Percentiles rank a stretch among this genome's conserved stretches.
Conservation (phyloP, 768 basidiomycete species). For the Collybia sordida region DNA sequence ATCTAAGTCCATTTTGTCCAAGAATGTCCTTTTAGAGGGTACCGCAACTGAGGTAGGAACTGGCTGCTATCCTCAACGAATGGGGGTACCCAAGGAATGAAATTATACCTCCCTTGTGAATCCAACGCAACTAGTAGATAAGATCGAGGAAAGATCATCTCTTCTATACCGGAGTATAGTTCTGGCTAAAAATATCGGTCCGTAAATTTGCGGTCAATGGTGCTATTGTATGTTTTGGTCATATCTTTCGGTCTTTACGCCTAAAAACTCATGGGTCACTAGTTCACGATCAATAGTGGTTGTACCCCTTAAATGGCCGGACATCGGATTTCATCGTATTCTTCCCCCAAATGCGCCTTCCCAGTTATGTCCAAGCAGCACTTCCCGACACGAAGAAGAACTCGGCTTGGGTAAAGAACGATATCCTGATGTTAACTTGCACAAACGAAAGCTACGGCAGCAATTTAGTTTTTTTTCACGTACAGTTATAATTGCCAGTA, state of each 20-base stretch:
- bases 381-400: conserved; percentile 39
- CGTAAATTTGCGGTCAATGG: conserved; percentile 68
- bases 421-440: conserved; percentile 49
- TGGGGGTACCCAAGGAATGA: conserved; percentile 25
- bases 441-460: conserved; percentile 53
- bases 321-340: conserved; percentile 23
- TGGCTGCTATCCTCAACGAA: conserved; percentile 31
- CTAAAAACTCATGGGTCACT: neutral
- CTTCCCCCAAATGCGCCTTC: conserved; percentile 49
- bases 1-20: neutral
- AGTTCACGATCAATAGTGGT: conserved; percentile 9
- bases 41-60: conserved; percentile 52
- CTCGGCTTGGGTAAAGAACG: conserved; percentile 55
- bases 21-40: conserved; percentile 29
- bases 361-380: conserved; percentile 46
- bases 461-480: conserved; percentile 50
- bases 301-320: conserved; percentile 4
- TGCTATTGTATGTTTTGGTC: conserved; percentile 42
- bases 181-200: conserved; percentile 55
- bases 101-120: conserved; percentile 36
- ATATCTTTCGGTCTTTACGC: neutral
- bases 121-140: conserved; percentile 35
- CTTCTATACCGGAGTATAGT: conserved; percentile 63
- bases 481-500: conserved; percentile 21
- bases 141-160: conserved; percentile 36